Base-by-base conservation (phyloP, 257 asterid species). In the Gentiana dahurica region DNA sequence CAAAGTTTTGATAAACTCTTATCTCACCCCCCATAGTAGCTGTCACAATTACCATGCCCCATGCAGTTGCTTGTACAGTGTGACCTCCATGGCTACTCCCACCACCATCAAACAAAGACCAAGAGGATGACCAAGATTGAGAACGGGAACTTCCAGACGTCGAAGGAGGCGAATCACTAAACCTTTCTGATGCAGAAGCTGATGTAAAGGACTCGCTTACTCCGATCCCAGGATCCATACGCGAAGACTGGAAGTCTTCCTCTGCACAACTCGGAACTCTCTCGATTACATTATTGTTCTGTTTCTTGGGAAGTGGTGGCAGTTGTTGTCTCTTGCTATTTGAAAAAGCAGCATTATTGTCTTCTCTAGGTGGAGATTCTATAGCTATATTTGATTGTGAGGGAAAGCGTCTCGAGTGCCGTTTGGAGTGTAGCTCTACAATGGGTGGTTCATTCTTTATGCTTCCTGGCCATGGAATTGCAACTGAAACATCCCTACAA, bases 11-110 rank as follows among this genome's bases (percentile, higher is more conserved):
- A 61, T 79, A 86, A 2, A 92, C 93, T 59, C 83, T 75, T 36
- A 92, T 85, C 47, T 92, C 91, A 55, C 99, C 99, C 36, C 83
- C 89, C 46, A 80, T 35, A 69, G 89, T 77, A 13, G 97, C 91
- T 45, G 99, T 68, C 35, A 88, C 85, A 54, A 92, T 80, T 39
- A 81, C 97, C 76, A 75, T 34, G 1, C 99, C 99, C 99, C 99
- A 85, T 4, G 99, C 95, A n/a, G 97, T 83, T 38, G 95, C 97
- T 63, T 81, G 90, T 12, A 81, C 71, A 8, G 89, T 73, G 24
- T 71, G 74, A 55, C 68, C 74, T 34, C 84, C 87, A 12, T 73
- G 62, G 59, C 72, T 64, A 37, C 49, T 58, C 12, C 68, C 67
- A 12, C 67, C 68, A 10, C 66, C 67, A 12, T 81, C 82, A 5